These are phyloP conservation scores for Byssochlamys sp. DNA, from an alignment of 2,329 filamentous ascomycete species.

Conservation along the genomic window DNA sequence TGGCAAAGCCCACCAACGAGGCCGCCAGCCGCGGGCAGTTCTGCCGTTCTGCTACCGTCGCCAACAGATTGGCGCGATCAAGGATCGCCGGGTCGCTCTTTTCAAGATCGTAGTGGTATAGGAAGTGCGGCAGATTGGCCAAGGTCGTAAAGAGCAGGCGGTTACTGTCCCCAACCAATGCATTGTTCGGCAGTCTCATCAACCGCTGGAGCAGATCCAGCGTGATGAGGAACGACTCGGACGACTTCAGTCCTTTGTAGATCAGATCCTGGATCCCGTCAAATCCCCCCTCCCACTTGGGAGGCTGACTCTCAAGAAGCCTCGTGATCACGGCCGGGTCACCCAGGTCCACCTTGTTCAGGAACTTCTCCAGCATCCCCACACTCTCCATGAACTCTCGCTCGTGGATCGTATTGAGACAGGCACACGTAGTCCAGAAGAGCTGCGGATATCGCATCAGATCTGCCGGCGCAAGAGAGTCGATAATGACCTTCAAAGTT, in stretches of 20 bases:
- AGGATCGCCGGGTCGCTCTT: slow-evolving; percentile 47
- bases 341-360: slow-evolving; percentile 73
- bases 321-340: slow-evolving; percentile 58
- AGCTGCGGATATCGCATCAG: slow-evolving; percentile 85
- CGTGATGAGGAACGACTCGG: slow-evolving; percentile 67
- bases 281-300: slow-evolving; percentile 80
- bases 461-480: slow-evolving; percentile 68
- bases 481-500: slow-evolving; percentile 82
- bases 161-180: slow-evolving; percentile 70
- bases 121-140: slow-evolving; percentile 80
- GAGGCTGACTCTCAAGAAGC: slow-evolving; percentile 68
- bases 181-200: slow-evolving; percentile 66
- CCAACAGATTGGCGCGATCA: slow-evolving; percentile 59
- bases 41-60: slow-evolving; percentile 63
- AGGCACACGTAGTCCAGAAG: slow-evolving; percentile 96
- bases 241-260: slow-evolving; percentile 86
- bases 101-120: slow-evolving; percentile 65
- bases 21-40: slow-evolving; percentile 57
- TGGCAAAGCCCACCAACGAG: slow-evolving; percentile 61
- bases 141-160: slow-evolving; percentile 77
- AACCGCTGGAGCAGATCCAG: slow-evolving; percentile 69
- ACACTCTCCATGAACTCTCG: slow-evolving; percentile 85
- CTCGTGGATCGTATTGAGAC: slow-evolving; percentile 92
- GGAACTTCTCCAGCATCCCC: slow-evolving; percentile 77
- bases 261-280: slow-evolving; percentile 76